Base-by-base conservation (phyloP, 345 rosid species). In the Gossypium ekmanianum region DNA sequence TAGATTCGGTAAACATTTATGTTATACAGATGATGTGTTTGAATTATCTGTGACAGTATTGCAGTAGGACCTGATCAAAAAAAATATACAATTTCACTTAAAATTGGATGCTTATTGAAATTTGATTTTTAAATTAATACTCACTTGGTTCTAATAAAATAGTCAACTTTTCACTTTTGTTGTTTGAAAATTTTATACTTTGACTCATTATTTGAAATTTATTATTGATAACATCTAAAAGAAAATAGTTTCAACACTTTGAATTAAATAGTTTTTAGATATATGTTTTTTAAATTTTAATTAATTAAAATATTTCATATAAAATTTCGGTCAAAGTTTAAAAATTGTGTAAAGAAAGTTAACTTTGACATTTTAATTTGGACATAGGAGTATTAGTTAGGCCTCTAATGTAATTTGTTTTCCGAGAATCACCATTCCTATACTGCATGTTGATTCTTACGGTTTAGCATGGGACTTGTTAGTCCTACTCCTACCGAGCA, bases 1-100 rank as follows among this genome's bases (percentile, higher is more conserved):
- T 94, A 78, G 66, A 51, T 22, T 57, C 20, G 27, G 13, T 12
- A 17, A 29, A 69, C 22, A 27, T 68, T 8, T 8, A 24, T 27
- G 73, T 45, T 11, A 20, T 68, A 48, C 12, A 13, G 17, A 9
- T 50, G 20, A 47, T 2, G 18, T 47, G 18, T 68, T 68, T 47
- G 57, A 68, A 68, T 13, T 26, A 69, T 69, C 24, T 6, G 14
- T 3, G 26, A 57, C 29, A 9, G 26, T 57, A 18, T 56, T 57
- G 61, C 5, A 57, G 29, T 18, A 57, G 61, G 61, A 57, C 61
- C 61, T 57, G 9, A 24, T 57, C 61, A 20, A 24, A 27, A 22
- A 29, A 44, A 65, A 45, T 7, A 45, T 45, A 11, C 39, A 12
- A 9, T 44, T 11, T 48, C 45, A 11, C 52, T 43, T 65, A 1